These are phyloP conservation scores for Clarireedia homoeocarpa DNA, from an alignment of 2,329 filamentous ascomycete genomes.

Conservation along the genomic window DNA sequence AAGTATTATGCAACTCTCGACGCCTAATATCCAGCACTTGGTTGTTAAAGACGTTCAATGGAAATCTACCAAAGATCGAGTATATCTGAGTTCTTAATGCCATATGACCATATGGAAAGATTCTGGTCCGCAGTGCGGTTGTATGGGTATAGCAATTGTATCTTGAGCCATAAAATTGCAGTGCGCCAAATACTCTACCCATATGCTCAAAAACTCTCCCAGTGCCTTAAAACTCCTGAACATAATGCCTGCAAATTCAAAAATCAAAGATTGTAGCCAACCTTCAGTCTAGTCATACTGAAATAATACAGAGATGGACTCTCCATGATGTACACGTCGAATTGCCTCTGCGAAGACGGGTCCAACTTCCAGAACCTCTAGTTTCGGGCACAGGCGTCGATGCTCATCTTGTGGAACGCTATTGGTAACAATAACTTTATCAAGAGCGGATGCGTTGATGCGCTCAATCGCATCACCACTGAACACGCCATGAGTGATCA, in stretches of 20 bases:
- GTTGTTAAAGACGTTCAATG: background rate
- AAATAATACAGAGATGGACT: constrained; percentile 57
- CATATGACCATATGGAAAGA: background rate
- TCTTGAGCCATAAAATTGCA: background rate
- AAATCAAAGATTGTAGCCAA: background rate
- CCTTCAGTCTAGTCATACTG: constrained; percentile 8
- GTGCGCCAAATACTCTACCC: background rate
- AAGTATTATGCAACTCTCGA: background rate
- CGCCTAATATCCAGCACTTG: background rate
- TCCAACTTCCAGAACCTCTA: constrained; percentile 86
- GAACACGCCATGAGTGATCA: constrained; percentile 91
- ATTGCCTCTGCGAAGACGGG: constrained; percentile 94
- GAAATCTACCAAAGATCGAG: background rate
- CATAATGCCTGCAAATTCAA: background rate
- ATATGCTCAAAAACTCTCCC: background rate
- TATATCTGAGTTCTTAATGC: background rate
- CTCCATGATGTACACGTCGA: constrained; percentile 90
- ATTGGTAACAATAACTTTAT: constrained; percentile 93
- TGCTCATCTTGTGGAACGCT: constrained; percentile 86
- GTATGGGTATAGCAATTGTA: background rate
- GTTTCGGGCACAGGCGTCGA: constrained; percentile 67
- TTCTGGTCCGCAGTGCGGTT: background rate
- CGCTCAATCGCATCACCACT: constrained; percentile 91
- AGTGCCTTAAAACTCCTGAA: background rate
- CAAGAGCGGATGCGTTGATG: constrained; percentile 86